A percentile compares a stretch with the other conserved stretches of the same genome.
These are phyloP conservation scores for Cryphonectria radicalis DNA, from an alignment of 2,329 filamentous ascomycete genomes.

Conservation along the genomic window DNA sequence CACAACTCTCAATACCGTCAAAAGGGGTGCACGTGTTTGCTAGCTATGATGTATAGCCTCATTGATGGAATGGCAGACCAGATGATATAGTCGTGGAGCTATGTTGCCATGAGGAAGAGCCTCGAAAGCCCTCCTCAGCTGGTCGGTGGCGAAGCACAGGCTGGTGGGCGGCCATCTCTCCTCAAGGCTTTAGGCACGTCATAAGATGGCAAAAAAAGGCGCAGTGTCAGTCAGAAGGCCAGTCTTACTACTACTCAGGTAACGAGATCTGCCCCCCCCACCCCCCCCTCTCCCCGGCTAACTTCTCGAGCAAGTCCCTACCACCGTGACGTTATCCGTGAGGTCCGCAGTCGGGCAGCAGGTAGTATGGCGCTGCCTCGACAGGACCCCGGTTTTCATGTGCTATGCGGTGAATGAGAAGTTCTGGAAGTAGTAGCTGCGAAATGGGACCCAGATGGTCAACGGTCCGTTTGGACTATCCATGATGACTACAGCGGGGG, in stretches of 20 bases:
- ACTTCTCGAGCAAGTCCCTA: constrained; percentile 27
- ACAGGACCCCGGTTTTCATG: constrained; percentile 34
- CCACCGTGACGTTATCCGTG: constrained; percentile 44
- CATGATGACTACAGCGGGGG: constrained; percentile 35
- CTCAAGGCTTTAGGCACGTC: neutral
- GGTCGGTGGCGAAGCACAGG: neutral
- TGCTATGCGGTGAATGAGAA: constrained; percentile 42
- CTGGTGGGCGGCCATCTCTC: neutral
- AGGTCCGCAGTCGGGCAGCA: constrained; percentile 42
- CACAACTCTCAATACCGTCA: neutral
- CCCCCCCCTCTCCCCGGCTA: no score
- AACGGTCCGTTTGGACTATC: constrained; percentile 34
- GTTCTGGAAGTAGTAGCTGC: constrained; percentile 53
- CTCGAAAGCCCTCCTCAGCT: neutral
- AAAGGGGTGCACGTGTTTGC: neutral
- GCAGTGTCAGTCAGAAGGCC: no score
- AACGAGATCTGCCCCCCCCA: no score
- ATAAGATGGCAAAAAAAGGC: neutral
- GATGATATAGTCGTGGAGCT: neutral
- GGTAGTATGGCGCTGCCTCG: constrained; percentile 42
- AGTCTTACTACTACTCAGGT: no score
- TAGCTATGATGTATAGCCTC: neutral
- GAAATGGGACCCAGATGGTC: constrained; percentile 54
- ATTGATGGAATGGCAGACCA: neutral
- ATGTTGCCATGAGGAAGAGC: neutral